phyloP scores from a whole-genome alignment of 1,284 basidiomycete species.

The Irpex lacteus region DNA sequence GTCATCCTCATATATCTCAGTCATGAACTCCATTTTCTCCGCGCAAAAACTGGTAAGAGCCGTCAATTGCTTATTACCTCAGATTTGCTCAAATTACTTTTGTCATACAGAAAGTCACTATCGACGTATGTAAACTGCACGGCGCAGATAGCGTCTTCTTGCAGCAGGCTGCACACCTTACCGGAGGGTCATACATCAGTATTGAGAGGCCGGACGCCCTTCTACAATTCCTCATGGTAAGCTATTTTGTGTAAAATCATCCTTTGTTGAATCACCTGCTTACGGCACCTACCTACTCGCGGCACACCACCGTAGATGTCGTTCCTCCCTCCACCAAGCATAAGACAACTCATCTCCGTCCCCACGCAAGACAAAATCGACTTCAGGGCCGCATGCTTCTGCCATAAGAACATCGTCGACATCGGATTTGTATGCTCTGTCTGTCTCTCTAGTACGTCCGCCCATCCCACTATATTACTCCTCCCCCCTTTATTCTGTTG shows the following conservation, averaged over 20 bases:
- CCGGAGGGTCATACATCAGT: constrained; percentile 90
- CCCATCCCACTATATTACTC: not conserved
- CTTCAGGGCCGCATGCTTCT: constrained; percentile 98
- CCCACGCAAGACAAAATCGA: constrained; percentile 95
- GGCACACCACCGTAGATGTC: constrained; percentile 61
- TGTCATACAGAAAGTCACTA: constrained; percentile 77
- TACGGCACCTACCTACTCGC: too few species aligned
- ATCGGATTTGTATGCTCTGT: constrained; percentile 98
- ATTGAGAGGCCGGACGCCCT: constrained; percentile 79
- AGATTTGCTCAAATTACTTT: not conserved
- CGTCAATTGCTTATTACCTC: not conserved
- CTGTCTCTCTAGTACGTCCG: constrained; percentile 82
- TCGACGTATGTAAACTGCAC: constrained; percentile 93
- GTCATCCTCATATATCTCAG: constrained; percentile 88
- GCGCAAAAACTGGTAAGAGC: constrained; percentile 88
- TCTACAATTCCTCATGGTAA: constrained; percentile 84
- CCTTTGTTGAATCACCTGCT: not conserved
- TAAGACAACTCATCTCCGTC: constrained; percentile 77
- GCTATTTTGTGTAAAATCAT: constrained; percentile 20
- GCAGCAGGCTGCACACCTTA: constrained; percentile 96
- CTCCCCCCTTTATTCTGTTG: constrained; percentile 3
- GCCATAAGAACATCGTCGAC: constrained; percentile 95
- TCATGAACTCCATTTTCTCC: constrained; percentile 99
- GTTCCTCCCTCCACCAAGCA: constrained; percentile 81
- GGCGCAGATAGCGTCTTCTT: constrained; percentile 93